phyloP scores from a whole-genome alignment of 768 basidiomycete species.

The Tylopilus plumbeoviolaceoides region DNA sequence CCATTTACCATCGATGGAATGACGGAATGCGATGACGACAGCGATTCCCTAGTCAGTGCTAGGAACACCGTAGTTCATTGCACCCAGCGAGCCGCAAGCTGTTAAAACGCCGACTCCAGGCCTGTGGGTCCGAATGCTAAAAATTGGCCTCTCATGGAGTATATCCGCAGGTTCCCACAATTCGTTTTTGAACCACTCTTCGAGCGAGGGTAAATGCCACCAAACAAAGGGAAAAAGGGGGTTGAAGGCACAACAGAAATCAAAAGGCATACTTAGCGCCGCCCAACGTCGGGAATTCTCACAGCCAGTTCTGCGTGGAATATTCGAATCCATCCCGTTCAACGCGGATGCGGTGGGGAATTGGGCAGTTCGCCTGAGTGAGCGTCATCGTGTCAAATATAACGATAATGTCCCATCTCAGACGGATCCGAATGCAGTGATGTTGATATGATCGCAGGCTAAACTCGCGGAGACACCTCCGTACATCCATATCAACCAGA shows the following conservation, averaged over 20 bases:
- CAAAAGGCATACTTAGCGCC: neutral
- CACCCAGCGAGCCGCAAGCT: neutral
- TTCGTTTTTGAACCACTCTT: neutral
- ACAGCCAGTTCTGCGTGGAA: conserved; percentile 16
- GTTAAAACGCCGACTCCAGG: neutral
- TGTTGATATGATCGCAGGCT: conserved; percentile 8
- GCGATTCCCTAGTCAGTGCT: neutral
- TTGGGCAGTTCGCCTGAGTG: conserved; percentile 6
- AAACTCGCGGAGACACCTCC: conserved; percentile 6
- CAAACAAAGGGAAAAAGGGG: neutral
- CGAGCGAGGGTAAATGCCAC: conserved; percentile 1
- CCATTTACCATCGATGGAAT: conserved; percentile 2
- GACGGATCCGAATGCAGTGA: conserved; percentile 18
- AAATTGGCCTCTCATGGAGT: neutral
- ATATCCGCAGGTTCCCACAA: neutral
- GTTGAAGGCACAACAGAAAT: neutral
- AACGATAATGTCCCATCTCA: conserved; percentile 8
- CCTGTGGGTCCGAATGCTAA: neutral
- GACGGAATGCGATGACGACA: conserved; percentile 19
- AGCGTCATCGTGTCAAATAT: conserved; percentile 8
- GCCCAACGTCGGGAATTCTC: conserved; percentile 8
- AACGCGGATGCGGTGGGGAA: conserved; percentile 14
- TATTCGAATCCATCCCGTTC: conserved; percentile 18
- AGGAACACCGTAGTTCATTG: conserved; percentile 11
- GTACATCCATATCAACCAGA: conserved; percentile 13